Evolutionary conservation across 345 rosid genomes (phyloP), one percentile per base, ranked within the genome.

Genomic region (Lenwebbia sp.): DNA sequence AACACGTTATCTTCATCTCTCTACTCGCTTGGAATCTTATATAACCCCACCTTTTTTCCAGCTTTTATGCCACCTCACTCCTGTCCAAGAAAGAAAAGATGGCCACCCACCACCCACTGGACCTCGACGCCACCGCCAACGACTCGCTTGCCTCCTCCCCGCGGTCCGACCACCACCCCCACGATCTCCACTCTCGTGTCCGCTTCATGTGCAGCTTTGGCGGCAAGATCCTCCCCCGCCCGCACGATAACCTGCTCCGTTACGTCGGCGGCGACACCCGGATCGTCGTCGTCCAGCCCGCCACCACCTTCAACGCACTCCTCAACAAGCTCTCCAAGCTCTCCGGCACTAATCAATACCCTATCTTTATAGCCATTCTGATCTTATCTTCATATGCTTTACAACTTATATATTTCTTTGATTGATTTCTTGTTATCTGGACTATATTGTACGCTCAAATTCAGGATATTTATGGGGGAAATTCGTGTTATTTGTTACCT

Each of bases 131-230:
- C 78, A 85, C 78, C 65, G 88, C 92, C 85, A 89, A 87, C 4
- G 96, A 95, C 87, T 95, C 96, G 4, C 88, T 94, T 25, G 88
- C 94, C 10, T 96, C 99, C 65, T 91, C 99, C 25, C 99, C 98
- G 26, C 94, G 96, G 28, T 94, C 95, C 62, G 99, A 89, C 87
- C 90, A 89, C 86, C 74, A 70, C 22, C 83, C 88, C 23, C 83
- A 89, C 4, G 93, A 92, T 51, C 53, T 85, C 50, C 88, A 78
- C 51, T 14, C 87, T 0, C 95, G 95, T 47, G 94, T 95, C 52
- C 95, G 98, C 55, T 93, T 97, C 92, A 96, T 97, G 99, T 97
- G 99, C 88, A 96, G 98, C 86, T 97, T 95, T 44, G 99, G 98
- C 9, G 99, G 99, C 56, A 97, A 93, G 92, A 97, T 97, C 88